Evolutionary conservation across 176 grass and related monocot species (phyloP).

Genomic region (Rhipidocladum racemiflorum): DNA sequence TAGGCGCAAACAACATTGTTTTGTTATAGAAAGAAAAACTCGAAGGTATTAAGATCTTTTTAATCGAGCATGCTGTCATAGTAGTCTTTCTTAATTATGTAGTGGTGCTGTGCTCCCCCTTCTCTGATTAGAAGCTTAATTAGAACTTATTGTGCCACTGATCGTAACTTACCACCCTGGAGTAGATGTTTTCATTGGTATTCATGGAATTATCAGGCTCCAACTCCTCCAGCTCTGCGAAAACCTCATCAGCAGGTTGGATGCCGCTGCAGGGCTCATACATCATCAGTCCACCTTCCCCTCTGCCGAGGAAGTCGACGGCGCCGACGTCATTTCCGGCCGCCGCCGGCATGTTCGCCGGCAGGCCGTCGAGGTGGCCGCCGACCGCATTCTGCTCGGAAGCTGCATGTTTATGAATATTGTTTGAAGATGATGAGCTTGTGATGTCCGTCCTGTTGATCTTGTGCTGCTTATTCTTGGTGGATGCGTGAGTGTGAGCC

Average conservation of each 20-base stretch:
- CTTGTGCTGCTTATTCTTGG: slow-evolving; percentile 39
- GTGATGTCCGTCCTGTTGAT: slow-evolving; percentile 1
- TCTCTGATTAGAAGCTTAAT: not conserved
- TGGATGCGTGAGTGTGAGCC: slow-evolving; percentile 37
- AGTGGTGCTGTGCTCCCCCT: not conserved
- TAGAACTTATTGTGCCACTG: slow-evolving; percentile 47
- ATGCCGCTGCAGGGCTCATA: slow-evolving; percentile 6
- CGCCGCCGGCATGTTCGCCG: not conserved
- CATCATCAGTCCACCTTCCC: not conserved
- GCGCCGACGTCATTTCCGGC: not conserved
- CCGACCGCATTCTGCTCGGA: not conserved
- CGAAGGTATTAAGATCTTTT: slow-evolving; percentile 24
- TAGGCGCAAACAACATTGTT: not conserved
- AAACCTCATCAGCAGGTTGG: slow-evolving; percentile 48
- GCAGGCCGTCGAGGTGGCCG: not conserved
- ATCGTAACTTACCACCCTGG: slow-evolving; percentile 30
- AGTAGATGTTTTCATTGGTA: slow-evolving; percentile 17
- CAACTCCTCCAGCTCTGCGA: slow-evolving; percentile 46
- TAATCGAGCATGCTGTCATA: not conserved
- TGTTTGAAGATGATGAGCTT: not conserved
- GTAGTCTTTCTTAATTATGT: not conserved
- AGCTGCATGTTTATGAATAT: not conserved
- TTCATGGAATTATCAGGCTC: slow-evolving; percentile 30
- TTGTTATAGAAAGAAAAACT: slow-evolving; percentile 3
- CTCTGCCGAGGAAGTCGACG: not conserved